phyloP scores from a whole-genome alignment of 768 basidiomycete species.

The Suillus fuscotomentosus region DNA sequence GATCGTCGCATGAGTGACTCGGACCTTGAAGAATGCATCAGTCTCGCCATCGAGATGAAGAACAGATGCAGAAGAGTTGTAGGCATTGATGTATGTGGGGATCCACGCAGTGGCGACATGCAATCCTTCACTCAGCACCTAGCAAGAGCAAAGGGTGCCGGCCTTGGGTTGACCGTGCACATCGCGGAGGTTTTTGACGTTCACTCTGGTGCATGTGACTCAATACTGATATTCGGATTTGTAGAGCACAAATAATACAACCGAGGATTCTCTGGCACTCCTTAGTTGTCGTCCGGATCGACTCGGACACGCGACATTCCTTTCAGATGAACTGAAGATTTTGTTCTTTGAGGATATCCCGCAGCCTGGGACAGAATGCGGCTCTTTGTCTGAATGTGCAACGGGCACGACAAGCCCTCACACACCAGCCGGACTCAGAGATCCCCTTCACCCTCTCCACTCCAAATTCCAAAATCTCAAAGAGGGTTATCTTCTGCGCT shows the following conservation, averaged over 20 bases:
- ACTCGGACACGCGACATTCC: constrained; percentile 81
- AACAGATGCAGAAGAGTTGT: too few species aligned
- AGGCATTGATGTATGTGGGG: too few species aligned
- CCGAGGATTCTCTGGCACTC: constrained; percentile 58
- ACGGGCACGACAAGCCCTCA: neutral
- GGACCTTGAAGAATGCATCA: too few species aligned
- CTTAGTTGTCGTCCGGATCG: constrained; percentile 65
- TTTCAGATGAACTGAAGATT: constrained; percentile 56
- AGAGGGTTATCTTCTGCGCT: constrained; percentile 21
- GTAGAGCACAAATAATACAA: constrained; percentile 47
- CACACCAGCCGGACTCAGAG: constrained; percentile 7
- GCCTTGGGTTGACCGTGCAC: too few species aligned
- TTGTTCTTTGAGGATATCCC: constrained; percentile 45
- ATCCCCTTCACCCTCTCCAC: constrained; percentile 23
- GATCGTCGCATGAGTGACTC: too few species aligned
- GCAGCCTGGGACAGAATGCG: constrained; percentile 12
- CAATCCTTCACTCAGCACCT: too few species aligned
- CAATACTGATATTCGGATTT: neutral
- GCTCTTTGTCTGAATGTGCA: neutral
- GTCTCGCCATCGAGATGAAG: too few species aligned
- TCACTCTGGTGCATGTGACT: neutral
- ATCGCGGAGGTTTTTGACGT: too few species aligned
- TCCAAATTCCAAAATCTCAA: constrained; percentile 22
- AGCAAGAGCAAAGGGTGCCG: too few species aligned
- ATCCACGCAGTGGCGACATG: too few species aligned